phyloP scores from a whole-genome alignment of 2,329 filamentous ascomycete species.

The Trichoderma endophyticum region DNA sequence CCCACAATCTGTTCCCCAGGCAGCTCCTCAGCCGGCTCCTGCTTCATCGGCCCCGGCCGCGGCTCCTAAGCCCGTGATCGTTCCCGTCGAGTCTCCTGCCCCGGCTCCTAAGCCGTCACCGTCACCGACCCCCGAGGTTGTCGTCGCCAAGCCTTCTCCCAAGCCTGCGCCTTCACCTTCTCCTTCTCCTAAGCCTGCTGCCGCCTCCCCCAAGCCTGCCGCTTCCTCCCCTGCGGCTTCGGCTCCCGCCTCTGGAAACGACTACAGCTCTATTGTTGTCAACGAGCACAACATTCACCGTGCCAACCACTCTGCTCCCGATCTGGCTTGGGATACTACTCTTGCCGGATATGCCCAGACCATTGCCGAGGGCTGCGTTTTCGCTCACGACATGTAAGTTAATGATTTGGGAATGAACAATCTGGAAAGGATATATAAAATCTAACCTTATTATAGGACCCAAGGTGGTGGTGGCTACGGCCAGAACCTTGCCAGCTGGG shows the following conservation, averaged over 20 bases:
- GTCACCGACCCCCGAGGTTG: neutral
- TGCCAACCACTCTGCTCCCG: constrained; percentile 69
- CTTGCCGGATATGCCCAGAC: constrained; percentile 62
- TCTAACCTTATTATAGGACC: constrained; percentile 42
- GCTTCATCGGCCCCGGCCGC: neutral
- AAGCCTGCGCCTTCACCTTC: neutral
- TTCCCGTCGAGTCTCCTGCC: neutral
- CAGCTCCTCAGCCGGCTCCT: neutral
- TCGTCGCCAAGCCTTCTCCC: neutral
- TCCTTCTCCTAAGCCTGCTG: constrained; percentile 14
- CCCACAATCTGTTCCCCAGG: neutral
- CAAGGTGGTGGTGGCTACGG: constrained; percentile 66
- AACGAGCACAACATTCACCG: constrained; percentile 86
- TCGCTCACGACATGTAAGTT: constrained; percentile 74
- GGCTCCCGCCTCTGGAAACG: constrained; percentile 21
- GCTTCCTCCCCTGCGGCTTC: constrained; percentile 23
- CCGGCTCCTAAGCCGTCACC: neutral
- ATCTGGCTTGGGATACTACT: constrained; percentile 61
- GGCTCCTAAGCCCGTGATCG: neutral
- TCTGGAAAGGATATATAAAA: neutral
- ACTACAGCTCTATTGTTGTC: constrained; percentile 46
- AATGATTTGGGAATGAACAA: neutral
- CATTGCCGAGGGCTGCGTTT: constrained; percentile 66
- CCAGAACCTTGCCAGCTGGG: constrained; percentile 82
- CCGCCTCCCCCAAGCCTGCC: neutral